These are phyloP conservation scores for Amesomyces nigricolor DNA, from an alignment of 2,329 filamentous ascomycete species.

Conservation along the genomic window DNA sequence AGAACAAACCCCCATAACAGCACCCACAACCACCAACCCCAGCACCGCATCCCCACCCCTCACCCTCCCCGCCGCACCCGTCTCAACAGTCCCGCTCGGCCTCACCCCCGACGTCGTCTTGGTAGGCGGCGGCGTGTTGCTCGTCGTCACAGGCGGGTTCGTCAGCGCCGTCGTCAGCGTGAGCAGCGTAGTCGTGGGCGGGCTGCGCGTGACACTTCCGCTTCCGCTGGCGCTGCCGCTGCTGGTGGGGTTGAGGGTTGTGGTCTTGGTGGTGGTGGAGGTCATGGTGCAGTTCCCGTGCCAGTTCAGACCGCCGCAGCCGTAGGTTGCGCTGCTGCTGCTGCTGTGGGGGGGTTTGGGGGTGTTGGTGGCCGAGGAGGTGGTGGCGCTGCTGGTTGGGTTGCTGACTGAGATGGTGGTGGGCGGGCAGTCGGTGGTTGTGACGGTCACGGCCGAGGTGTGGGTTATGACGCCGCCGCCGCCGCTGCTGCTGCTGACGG, in stretches of 20 bases:
- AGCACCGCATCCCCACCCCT: conserved; percentile 26
- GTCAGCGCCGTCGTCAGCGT: background rate
- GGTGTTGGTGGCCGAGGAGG: background rate
- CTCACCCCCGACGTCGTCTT: conserved; percentile 12
- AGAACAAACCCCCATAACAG: conserved; percentile 40
- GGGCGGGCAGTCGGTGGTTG: background rate
- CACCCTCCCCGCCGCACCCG: conserved; percentile 27
- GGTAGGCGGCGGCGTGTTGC: background rate
- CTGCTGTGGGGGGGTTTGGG: too few relatives aligned
- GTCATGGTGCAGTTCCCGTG: background rate
- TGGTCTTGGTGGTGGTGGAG: too few relatives aligned
- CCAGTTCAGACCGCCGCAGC: background rate
- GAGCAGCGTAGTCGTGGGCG: background rate
- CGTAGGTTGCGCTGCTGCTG: too few relatives aligned
- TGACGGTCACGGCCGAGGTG: background rate
- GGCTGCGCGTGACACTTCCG: too few relatives aligned
- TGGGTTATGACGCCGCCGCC: too few relatives aligned
- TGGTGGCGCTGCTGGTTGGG: background rate
- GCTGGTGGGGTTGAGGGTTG: too few relatives aligned
- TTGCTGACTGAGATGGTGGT: background rate
- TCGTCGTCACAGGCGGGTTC: conserved; percentile 1
- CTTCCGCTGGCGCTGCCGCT: too few relatives aligned
- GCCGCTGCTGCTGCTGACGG: too few relatives aligned
- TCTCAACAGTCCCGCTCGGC: conserved; percentile 14
- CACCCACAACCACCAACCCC: conserved; percentile 34